These are phyloP conservation scores for Groenewaldozyma sp. DNA, from an alignment of 1,139 yeast species.

Conservation along the genomic window DNA sequence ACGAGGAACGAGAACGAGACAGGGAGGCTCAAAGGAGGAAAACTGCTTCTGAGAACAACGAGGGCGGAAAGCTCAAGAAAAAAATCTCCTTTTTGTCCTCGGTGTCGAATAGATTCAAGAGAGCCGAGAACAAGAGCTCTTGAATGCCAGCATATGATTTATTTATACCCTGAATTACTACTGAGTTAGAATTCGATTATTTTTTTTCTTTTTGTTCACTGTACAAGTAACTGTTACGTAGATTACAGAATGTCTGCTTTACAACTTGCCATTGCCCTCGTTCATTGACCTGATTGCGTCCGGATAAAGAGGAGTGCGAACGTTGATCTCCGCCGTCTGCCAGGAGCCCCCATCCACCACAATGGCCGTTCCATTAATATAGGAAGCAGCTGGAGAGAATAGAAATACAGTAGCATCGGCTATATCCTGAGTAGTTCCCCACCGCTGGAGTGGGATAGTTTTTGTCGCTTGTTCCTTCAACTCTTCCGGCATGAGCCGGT, in stretches of 20 bases:
- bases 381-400: conserved; percentile 73
- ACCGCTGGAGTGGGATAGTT: conserved; percentile 64
- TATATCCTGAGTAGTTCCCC: conserved; percentile 69
- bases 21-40: not conserved
- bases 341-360: conserved; percentile 90
- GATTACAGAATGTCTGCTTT: no score
- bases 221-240: not conserved
- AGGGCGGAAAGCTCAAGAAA: not conserved
- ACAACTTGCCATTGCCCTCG: not conserved
- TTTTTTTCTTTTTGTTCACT: not conserved
- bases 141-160: not conserved
- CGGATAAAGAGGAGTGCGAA: not conserved
- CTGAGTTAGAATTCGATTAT: not conserved
- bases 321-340: conserved; percentile 50
- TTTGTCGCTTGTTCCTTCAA: conserved; percentile 33
- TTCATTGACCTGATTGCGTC: not conserved
- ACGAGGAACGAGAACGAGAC: not conserved
- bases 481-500: conserved; percentile 42
- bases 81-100: conserved; percentile 2
- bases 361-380: conserved; percentile 65
- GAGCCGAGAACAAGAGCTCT: not conserved
- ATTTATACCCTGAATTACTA: no score
- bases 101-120: conserved; percentile 1
- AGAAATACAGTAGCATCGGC: conserved; percentile 83
- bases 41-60: not conserved